Evolutionary conservation across 1,284 basidiomycete genomes (phyloP), one percentile per base, ranked within the genome.

Genomic region (Ceratobasidium sp.): DNA sequence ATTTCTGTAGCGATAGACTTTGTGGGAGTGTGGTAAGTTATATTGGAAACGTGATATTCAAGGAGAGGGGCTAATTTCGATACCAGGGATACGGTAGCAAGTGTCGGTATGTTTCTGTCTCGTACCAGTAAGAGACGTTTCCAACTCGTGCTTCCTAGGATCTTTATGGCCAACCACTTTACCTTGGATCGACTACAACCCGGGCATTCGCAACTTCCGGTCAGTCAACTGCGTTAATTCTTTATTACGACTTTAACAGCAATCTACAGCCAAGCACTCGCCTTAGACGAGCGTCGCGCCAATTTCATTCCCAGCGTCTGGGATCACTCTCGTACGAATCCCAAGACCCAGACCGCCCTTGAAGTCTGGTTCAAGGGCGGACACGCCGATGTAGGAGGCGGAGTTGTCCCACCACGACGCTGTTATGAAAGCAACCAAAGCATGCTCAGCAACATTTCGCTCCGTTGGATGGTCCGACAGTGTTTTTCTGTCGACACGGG

Each of bases 231-330:
- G 9, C 14, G 9, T 28, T 34, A 18, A 5, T 28, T 6, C 3
- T 26, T 18, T 30, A 32, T 16, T 46, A 14, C 3, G 3, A 18
- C 30, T 30, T 18, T 6, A 4, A 48, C 36, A 14, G 6, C 32
- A 3, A 10, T 16, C 4, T 6, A 45, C 59, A 52, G 78, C 14
- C 77, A 79, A 64, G 78, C 77, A n/a, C 74, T 79, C 12, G 78
- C 78, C 1, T 67, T 79, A 1, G 78, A 79, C 58, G 78, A 79
- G 69, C 74, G 70, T 18, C 76, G 77, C 0, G 77, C 76, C 30
- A 77, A 78, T 48, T 77, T 77, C 41, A 53, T 75, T 32, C 80
- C 77, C 8, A 74, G 67, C 43, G 46, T 65, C 14, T 72, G 70
- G 69, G 48, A 64, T 43, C 34, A 52, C 32, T 8, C 8, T 5